Base-by-base conservation (phyloP, 805 yeast genomes). In the Pichia phayaonensis region DNA sequence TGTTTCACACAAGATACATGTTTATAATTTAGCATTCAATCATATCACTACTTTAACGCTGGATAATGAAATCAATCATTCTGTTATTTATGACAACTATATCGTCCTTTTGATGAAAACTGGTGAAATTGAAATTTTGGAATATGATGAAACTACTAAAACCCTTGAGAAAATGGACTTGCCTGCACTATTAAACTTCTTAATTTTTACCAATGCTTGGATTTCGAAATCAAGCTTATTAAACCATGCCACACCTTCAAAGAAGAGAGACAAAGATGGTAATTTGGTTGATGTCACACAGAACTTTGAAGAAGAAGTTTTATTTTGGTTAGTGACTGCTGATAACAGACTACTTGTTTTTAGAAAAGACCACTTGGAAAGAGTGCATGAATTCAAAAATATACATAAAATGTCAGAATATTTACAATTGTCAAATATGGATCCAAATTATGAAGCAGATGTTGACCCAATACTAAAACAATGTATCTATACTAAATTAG, bases 401-500 rank as follows among this genome's bases (percentile, higher is more conserved):
- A 71, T 77, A 39, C 75, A 72, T 45, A 73, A 69, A 48, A 74
- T 77, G 52, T 69, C 78, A 1, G 75, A 74, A 48, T 64, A 58
- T 20, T 59, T 79, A 40, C 62, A 61, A 18, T 65, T 79, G 34
- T 74, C 71, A 1, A 67, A 71, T 46, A 79, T 79, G 67, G 80
- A 78, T 51, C 75, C 74, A 11, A 70, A 67, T 47, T 62, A 64
- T 46, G 76, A 75, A 38, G 69, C 75, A 1, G 73, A 77, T 31
- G 89, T 89, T 12, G 90, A 84, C 68, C 90, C 90, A 2, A 77
- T 78, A 40, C 78, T 85, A 56, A 86, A 85, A 61, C 88, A 86
- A 64, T 73, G 84, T 0, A 75, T 84, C 63, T 67, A 80, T 18
- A 76, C 80, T 43, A 76, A 76, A 44, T 60, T 89, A 29, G 96